Base-by-base conservation (phyloP, 2,329 filamentous ascomycete genomes). In the Pyrenochaeta sp. region DNA sequence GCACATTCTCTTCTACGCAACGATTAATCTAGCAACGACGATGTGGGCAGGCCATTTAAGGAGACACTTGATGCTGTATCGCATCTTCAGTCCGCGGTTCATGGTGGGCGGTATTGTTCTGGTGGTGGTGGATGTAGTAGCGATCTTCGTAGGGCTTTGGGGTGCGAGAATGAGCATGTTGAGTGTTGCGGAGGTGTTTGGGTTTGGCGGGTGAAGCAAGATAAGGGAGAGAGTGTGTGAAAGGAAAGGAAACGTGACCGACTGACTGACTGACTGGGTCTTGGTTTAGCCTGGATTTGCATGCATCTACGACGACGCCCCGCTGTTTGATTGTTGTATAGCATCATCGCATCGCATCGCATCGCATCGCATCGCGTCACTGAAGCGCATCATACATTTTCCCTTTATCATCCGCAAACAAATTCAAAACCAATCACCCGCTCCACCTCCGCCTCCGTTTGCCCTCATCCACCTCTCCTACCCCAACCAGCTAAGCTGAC, bases 21-120 rank as follows among this genome's bases (percentile, higher is more conserved):
- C 91, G 8, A 86, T 97, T 73, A 90, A 90, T 28, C 79, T 97
- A 24, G 91, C 92, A 0, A 97, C 93, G 4, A 96, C 95, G 68
- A 88, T 91, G 76, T 97, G 94, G 90, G 92, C 94, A 0, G 93
- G 91, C 1, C 89, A 92, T 80, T 80, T 99, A 71, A 85, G 95
- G 52, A 85, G 95, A 50, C 95, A 99, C 81, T 84, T 99, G 62
- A 99, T 99, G 95, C 85, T 99, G 30, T 99, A 95, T 79, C 86
- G 95, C 42, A 92, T 99, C 43, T 99, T 99, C 73, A 90, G 86
- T 79, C 95, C 95, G 46, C 82, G 94, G 28, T 99, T 94, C 80
- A 91, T 99, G 90, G 85, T 92, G 74, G 92, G 90, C 0, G 89
- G 88, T 0, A 79, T 85, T 3, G 85, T 90, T 49, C 75, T 98